phyloP scores from a whole-genome alignment of 2,329 filamentous ascomycete species.

The Tricladium varicosporioides region DNA sequence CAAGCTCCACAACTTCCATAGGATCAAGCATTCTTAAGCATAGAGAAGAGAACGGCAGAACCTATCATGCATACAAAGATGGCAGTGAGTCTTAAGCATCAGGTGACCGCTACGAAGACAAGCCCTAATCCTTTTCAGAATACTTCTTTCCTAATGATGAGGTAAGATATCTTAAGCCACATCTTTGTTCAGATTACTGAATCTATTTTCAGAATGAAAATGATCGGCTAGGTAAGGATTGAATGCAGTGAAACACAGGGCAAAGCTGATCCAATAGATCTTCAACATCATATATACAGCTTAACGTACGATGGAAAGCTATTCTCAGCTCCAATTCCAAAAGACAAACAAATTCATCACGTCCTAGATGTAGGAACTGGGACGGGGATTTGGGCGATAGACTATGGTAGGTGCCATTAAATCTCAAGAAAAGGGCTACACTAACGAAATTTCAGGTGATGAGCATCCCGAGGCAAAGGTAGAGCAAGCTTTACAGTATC shows the following conservation, averaged over 20 bases:
- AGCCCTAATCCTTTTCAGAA: constrained; percentile 17
- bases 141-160: constrained; percentile 26
- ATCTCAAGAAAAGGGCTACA: constrained; percentile 32
- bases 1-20: constrained; percentile 18
- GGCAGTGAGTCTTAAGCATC: constrained; percentile 27
- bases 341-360: constrained; percentile 27
- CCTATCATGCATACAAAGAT: constrained; percentile 26
- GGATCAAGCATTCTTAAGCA: constrained; percentile 38
- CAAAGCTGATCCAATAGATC: constrained; percentile 13
- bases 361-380: constrained; percentile 47
- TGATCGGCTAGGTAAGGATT: constrained; percentile 32
- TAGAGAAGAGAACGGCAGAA: constrained; percentile 34
- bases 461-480: constrained; percentile 15
- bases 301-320: constrained; percentile 22
- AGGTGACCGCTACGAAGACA: neutral
- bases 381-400: constrained; percentile 60
- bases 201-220: constrained; percentile 26
- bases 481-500: neutral
- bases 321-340: constrained; percentile 24
- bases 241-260: neutral
- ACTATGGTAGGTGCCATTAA: constrained; percentile 44
- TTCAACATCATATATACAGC: constrained; percentile 24
- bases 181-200: neutral
- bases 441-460: constrained; percentile 10
- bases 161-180: constrained; percentile 27